A percentile compares a stretch with the other conserved stretches of the same genome.
Conservation (phyloP, 225 moss, liverwort and hornwort species). For the Rhytidiadelphus loreus region DNA sequence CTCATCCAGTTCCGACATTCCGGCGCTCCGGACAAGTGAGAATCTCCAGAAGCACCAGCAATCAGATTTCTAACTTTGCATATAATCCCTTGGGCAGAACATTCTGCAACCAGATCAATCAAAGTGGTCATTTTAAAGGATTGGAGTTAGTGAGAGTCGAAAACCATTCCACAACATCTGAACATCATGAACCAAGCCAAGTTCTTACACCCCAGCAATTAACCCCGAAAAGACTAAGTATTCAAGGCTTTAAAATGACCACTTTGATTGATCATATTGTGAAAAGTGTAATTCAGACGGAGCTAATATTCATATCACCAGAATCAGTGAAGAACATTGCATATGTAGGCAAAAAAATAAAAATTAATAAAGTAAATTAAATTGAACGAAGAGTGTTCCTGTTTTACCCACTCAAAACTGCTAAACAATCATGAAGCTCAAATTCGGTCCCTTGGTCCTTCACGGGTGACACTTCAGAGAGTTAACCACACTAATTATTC, state of each 20-base stretch:
- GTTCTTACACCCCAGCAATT: not conserved
- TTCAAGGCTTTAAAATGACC: not conserved
- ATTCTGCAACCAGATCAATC: not conserved
- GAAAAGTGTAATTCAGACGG: not conserved
- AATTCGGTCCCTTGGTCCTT: not conserved
- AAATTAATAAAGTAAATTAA: not conserved
- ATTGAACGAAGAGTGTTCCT: not conserved
- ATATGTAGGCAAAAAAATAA: not conserved
- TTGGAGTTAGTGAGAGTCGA: not conserved
- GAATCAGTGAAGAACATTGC: not conserved
- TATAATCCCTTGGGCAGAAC: not conserved
- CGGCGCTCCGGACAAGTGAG: not conserved
- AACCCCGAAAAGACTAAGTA: not conserved
- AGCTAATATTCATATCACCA: not conserved
- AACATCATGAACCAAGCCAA: not conserved
- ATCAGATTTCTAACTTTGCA: not conserved
- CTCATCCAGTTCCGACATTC: conserved; percentile 94
- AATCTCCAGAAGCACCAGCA: not conserved
- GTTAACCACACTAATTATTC: not conserved
- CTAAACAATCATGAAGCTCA: not conserved
- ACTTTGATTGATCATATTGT: not conserved
- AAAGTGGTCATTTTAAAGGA: not conserved
- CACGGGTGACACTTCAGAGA: not conserved
- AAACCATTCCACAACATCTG: not conserved
- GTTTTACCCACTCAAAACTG: not conserved